phyloP scores from a whole-genome alignment of 345 rosid genomes.

The sweet orange (Citrus sinensis) region DVS_A1.0 CM039161.1:3817501-3818000 shows the following conservation, averaged over 20 bases:
- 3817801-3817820: neutral
- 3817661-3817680: slow-evolving; percentile 61
- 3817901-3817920: neutral
- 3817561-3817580: slow-evolving; percentile 90
- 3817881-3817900: neutral
- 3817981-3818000: slow-evolving; percentile 85
- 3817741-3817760: neutral
- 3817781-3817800: neutral
- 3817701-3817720: slow-evolving; percentile 84
- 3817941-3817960: slow-evolving; percentile 7
- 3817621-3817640: neutral
- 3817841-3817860: neutral
- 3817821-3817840: neutral
- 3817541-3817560: slow-evolving; percentile 92
- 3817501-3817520: neutral
- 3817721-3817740: slow-evolving; percentile 43
- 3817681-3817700: slow-evolving; percentile 84
- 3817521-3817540: slow-evolving; percentile 62
- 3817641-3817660: slow-evolving; percentile 10
- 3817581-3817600: slow-evolving; percentile 72
- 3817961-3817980: slow-evolving; percentile 89
- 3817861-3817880: neutral
- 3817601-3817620: neutral
- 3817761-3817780: neutral
- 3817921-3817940: slow-evolving; percentile 4